Base-by-base conservation (phyloP, 495 filamentous ascomycete species). In the Aspergillus leporis region DNA sequence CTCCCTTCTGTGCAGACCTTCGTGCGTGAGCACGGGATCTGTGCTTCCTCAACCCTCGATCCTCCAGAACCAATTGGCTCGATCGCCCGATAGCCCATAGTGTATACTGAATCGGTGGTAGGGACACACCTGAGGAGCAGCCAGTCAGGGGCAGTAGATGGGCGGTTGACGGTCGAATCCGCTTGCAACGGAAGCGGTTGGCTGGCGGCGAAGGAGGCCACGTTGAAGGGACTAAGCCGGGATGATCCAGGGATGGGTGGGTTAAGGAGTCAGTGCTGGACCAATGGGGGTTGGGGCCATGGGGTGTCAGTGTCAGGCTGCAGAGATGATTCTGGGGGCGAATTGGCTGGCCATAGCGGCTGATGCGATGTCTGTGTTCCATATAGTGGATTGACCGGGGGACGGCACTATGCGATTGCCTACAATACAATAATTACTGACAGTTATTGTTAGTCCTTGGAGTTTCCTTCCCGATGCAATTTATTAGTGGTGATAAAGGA, bases 121-220 rank as follows among this genome's bases (percentile, higher is more conserved):
- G 38, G 38, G 38, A 41, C 4, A 8, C 34, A 41, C 13, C n/a
- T 19, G 8, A 14, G 2, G 40, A 41, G 34, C 19, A 34, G 56
- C 56, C 61, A 59, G 53, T 63, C 58, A 61, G 52, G 43, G 49
- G 54, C 30, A 32, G 38, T 13, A 9, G 32, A 40, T 9, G 32
- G 58, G 57, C 58, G 58, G 50, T 58, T 58, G 53, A 40, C 58
- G 57, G 56, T 45, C 61, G 57, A 64, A 60, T 64, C 53, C 30
- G 14, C 19, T 25, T 53, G 30, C 47, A 50, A 59, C 36, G 49
- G 59, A 59, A 56, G 51, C 32, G 34, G 57, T 55, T 65, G 53
- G 57, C 59, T 65, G 63, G 63, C 63, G 56, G 59, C 53, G 59
- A 61, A 53, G 46, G 36, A 57, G 53, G 63, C 63, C 63, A 61